phyloP scores from a whole-genome alignment of 345 rosid genomes.

The Populus alba region DNA sequence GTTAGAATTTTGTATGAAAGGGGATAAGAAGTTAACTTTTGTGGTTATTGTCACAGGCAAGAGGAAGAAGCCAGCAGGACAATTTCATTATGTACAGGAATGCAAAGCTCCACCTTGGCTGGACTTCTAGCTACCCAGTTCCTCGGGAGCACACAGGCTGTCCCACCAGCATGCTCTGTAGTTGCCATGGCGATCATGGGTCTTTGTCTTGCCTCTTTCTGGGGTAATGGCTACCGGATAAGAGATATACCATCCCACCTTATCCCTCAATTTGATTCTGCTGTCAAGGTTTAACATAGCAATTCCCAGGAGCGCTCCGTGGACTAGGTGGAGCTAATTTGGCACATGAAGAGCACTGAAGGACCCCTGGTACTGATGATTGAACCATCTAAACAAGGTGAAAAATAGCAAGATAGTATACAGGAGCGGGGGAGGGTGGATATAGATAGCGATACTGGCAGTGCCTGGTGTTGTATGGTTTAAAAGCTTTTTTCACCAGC shows the following conservation, averaged over 20 bases:
- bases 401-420: neutral
- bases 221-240: slow-evolving; percentile 76
- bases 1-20: no score
- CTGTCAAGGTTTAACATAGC: slow-evolving; percentile 27
- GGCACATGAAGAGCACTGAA: neutral
- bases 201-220: slow-evolving; percentile 83
- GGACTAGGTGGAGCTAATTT: neutral
- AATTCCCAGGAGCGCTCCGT: neutral
- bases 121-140: slow-evolving; percentile 86
- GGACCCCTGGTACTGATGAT: neutral
- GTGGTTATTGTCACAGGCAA: slow-evolving; percentile 49
- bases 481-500: slow-evolving; percentile 13
- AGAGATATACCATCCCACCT: slow-evolving; percentile 46
- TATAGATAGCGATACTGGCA: neutral
- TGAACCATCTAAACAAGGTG: neutral
- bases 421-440: neutral
- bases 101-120: slow-evolving; percentile 95
- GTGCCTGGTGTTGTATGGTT: slow-evolving; percentile 23
- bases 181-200: slow-evolving; percentile 98
- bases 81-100: slow-evolving; percentile 87
- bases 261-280: slow-evolving; percentile 36
- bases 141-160: slow-evolving; percentile 88
- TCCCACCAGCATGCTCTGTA: slow-evolving; percentile 92
- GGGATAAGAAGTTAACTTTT: neutral
- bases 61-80: slow-evolving; percentile 85